Conservation (phyloP, 306 rosid species). For the Glycyrrhiza uralensis region DNA sequence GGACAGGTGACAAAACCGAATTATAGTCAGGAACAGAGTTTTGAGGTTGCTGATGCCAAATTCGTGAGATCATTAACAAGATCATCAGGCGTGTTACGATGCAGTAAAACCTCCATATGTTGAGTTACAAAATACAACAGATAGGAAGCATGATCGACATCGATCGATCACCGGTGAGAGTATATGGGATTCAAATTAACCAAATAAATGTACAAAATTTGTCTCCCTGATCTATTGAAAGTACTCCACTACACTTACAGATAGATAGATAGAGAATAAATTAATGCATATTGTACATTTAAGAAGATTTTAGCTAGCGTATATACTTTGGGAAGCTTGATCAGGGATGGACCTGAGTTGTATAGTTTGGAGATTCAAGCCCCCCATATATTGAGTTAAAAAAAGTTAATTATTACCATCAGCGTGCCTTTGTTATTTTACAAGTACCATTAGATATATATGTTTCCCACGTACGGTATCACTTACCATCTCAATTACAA, state of each 20-base stretch:
- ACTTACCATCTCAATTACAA: too few relatives aligned
- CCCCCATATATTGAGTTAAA: neutral
- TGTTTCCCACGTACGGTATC: too few relatives aligned
- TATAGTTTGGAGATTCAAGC: neutral
- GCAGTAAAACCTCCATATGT: slow-evolving; percentile 21
- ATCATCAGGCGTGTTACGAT: slow-evolving; percentile 22
- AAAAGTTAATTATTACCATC: neutral
- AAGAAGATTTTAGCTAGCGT: neutral
- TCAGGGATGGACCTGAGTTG: neutral
- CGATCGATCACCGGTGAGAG: neutral
- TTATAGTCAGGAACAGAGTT: slow-evolving; percentile 18
- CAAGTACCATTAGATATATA: neutral
- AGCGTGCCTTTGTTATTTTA: neutral
- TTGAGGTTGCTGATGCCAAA: slow-evolving; percentile 17
- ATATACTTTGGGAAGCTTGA: neutral
- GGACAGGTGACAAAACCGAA: neutral
- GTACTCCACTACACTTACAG: neutral
- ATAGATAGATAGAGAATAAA: neutral
- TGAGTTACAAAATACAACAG: neutral
- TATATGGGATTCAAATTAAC: neutral
- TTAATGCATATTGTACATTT: neutral
- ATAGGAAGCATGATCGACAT: neutral
- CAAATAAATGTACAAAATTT: neutral
- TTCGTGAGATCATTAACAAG: slow-evolving; percentile 29
- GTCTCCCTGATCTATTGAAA: neutral